phyloP scores from a whole-genome alignment of 495 filamentous ascomycete species.

The Lineolata rhizophorae region DNA sequence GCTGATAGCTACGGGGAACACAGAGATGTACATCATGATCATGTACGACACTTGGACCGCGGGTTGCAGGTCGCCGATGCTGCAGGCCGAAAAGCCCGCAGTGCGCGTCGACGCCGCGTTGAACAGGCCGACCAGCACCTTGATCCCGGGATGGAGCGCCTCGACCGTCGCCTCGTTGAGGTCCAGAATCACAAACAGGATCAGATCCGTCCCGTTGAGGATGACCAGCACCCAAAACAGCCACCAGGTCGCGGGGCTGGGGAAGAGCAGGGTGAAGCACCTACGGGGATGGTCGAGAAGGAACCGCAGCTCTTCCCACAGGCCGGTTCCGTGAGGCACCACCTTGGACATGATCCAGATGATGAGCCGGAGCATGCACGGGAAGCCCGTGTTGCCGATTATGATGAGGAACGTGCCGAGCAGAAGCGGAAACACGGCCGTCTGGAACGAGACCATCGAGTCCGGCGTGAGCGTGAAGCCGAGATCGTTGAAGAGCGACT shows the following conservation, averaged over 20 bases:
- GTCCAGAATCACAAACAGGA: slow-evolving; percentile 82
- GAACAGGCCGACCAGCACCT: slow-evolving; percentile 66
- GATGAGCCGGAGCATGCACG: slow-evolving; percentile 72
- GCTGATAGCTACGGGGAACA: slow-evolving; percentile 86
- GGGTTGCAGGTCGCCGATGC: slow-evolving; percentile 56
- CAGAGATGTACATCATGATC: slow-evolving; percentile 99
- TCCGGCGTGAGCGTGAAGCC: slow-evolving; percentile 68
- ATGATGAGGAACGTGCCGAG: slow-evolving; percentile 64
- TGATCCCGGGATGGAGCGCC: slow-evolving; percentile 38
- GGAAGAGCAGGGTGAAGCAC: slow-evolving; percentile 87
- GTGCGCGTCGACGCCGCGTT: slow-evolving; percentile 74
- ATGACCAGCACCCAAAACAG: slow-evolving; percentile 66
- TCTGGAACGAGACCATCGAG: slow-evolving; percentile 75
- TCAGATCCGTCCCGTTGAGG: slow-evolving; percentile 62
- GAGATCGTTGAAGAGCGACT: slow-evolving; percentile 74
- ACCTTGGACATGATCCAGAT: slow-evolving; percentile 55
- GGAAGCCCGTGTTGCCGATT: slow-evolving; percentile 86
- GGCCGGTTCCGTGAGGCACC: slow-evolving; percentile 32
- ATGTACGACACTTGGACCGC: slow-evolving; percentile 87
- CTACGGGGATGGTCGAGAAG: slow-evolving; percentile 83
- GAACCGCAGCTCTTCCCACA: slow-evolving; percentile 79
- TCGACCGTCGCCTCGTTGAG: slow-evolving; percentile 43
- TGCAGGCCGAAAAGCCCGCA: slow-evolving; percentile 66
- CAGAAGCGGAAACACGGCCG: slow-evolving; percentile 48
- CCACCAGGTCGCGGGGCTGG: slow-evolving; percentile 84